These are phyloP conservation scores for Butyriboletus loyo DNA, from an alignment of 768 basidiomycete genomes.

Conservation along the genomic window DNA sequence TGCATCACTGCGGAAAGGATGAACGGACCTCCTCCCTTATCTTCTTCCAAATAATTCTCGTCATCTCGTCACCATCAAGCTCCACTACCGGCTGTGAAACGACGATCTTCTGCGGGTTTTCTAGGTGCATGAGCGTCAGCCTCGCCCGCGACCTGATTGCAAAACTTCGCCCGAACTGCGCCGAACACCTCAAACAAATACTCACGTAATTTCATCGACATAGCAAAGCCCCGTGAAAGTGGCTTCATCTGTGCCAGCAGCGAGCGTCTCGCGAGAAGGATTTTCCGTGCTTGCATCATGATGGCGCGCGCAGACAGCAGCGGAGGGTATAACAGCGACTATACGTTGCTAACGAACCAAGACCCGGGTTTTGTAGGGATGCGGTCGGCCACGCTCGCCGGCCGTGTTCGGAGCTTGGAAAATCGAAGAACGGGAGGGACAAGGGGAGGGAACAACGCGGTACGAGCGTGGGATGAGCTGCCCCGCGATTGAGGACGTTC, in stretches of 20 bases:
- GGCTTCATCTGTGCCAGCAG: constrained; percentile 21
- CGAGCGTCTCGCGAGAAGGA: constrained; percentile 26
- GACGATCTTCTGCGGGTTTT: constrained; percentile 54
- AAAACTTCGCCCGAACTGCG: not conserved
- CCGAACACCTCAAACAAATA: constrained; percentile 6
- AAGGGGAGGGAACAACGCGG: constrained; percentile 16
- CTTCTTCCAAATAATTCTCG: constrained; percentile 98
- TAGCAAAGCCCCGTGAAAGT: constrained; percentile 27
- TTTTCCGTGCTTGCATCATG: constrained; percentile 21
- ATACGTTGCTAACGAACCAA: constrained; percentile 2
- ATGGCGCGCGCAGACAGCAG: not conserved
- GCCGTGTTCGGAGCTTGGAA: constrained; percentile 22
- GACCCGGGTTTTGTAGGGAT: constrained; percentile 17
- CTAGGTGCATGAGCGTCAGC: constrained; percentile 14
- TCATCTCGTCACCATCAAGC: constrained; percentile 99
- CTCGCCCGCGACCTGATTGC: not conserved
- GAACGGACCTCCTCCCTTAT: constrained; percentile 83
- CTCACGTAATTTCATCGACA: constrained; percentile 30
- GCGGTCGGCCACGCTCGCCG: constrained; percentile 11
- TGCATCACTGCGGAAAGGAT: not conserved
- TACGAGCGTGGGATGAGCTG: constrained; percentile 22
- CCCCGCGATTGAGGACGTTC: not conserved
- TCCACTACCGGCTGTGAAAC: constrained; percentile 91
- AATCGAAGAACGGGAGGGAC: not conserved
- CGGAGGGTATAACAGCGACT: constrained; percentile 13